Base-by-base conservation (phyloP, 23 red algal species). In the Gracilariopsis chorda region DNA sequence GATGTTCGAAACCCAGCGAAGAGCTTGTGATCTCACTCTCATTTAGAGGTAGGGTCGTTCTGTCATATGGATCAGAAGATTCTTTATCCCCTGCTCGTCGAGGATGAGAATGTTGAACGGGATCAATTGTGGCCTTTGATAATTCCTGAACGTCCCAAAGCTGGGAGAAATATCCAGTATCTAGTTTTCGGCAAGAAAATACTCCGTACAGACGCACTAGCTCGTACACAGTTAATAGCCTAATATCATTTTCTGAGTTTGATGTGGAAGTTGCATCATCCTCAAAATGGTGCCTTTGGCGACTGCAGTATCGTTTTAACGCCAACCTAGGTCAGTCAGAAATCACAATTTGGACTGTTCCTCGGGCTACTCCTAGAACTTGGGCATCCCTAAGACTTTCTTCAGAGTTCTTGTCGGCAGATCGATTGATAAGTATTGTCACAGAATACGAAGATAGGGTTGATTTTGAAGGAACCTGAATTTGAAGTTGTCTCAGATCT, bases 371-470 rank as follows among this genome's bases (percentile, higher is more conserved):
- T 42, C 67, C 51, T 2, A 75, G 32, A n/a, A n/a, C n/a, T n/a
- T n/a, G n/a, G n/a, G n/a, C n/a, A n/a, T n/a, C n/a, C n/a, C n/a
- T n/a, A n/a, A n/a, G n/a, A n/a, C n/a, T n/a, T n/a, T n/a, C n/a
- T n/a, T n/a, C n/a, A n/a, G n/a, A n/a, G n/a, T n/a, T n/a, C n/a
- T n/a, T n/a, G n/a, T n/a, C 41, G 6, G 49, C 37, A 34, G 46
- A 34, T 53, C 39, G 51, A 34, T 76, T 58, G 49, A 70, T 68
- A 34, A 33, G 19, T 28, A 89, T 62, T 20, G 40, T 46, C 3
- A 89, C 70, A 10, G 85, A 73, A 89, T 72, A 78, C 29, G 70
- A 73, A 32, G 65, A 76, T 33, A 67, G 61, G 51, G 68, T 89
- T 51, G 70, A 89, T 28, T 61, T 45, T 32, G 85, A 78, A 19